A percentile compares a stretch with the other conserved stretches of the same genome.
phyloP scores from a whole-genome alignment of 768 basidiomycete species.

The Lactarius hengduanensis region DNA sequence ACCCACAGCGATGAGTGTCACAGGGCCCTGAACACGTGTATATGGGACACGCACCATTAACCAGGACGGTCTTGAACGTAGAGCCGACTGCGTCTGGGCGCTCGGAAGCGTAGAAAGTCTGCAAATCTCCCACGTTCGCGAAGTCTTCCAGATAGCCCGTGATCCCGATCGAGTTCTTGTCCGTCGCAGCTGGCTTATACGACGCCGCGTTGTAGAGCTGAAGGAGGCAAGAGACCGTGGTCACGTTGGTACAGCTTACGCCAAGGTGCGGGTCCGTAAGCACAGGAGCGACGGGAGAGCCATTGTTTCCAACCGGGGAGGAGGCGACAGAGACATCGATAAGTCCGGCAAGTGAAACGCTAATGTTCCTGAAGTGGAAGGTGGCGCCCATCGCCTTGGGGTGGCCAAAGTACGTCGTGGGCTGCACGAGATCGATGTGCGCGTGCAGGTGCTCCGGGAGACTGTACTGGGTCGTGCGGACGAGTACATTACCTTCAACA shows the following conservation, averaged over 20 bases:
- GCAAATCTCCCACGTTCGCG: constrained; percentile 32
- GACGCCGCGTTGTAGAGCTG: constrained; percentile 38
- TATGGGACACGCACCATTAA: constrained; percentile 18
- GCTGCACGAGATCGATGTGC: constrained; percentile 68
- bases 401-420: constrained; percentile 66
- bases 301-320: background rate
- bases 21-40: background rate
- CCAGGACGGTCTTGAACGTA: constrained; percentile 11
- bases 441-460: constrained; percentile 57
- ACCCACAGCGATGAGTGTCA: background rate
- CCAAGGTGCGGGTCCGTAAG: constrained; percentile 32
- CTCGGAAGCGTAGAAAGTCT: constrained; percentile 25
- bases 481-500: constrained; percentile 44
- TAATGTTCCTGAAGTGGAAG: constrained; percentile 32
- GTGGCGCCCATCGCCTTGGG: constrained; percentile 45
- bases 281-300: background rate
- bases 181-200: constrained; percentile 28
- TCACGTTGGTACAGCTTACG: constrained; percentile 36
- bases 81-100: constrained; percentile 26
- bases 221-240: constrained; percentile 37
- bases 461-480: constrained; percentile 69
- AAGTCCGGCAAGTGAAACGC: background rate
- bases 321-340: background rate
- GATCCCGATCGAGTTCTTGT: constrained; percentile 37
- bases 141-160: constrained; percentile 40